These are phyloP conservation scores for Ophiostoma triangulosporum DNA, from an alignment of 2,329 filamentous ascomycete species.

Conservation along the genomic window DNA sequence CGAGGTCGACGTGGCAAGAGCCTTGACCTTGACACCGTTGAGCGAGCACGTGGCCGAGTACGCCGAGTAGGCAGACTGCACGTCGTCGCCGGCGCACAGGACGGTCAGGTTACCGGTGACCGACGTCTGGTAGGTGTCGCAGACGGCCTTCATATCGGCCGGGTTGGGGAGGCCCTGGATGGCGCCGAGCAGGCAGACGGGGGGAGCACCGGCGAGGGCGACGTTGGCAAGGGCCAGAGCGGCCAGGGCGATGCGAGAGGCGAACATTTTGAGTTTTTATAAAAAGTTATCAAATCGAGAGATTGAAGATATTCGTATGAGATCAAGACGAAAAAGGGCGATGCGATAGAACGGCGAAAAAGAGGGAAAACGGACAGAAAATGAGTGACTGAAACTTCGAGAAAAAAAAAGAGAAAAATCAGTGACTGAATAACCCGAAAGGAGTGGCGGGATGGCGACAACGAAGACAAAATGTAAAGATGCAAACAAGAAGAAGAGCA, in stretches of 20 bases:
- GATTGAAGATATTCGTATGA: neutral
- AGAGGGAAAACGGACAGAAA: neutral
- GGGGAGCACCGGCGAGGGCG: neutral
- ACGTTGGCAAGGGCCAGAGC: neutral
- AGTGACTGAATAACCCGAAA: neutral
- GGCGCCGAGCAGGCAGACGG: slow-evolving; percentile 10
- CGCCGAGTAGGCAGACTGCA: slow-evolving; percentile 5
- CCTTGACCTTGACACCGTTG: slow-evolving; percentile 4
- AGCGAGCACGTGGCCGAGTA: slow-evolving; percentile 7
- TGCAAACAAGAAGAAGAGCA: neutral
- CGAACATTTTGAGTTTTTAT: neutral
- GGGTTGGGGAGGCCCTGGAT: slow-evolving; percentile 8
- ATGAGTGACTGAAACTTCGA: neutral
- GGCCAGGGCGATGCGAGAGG: neutral
- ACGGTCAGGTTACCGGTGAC: slow-evolving; percentile 7
- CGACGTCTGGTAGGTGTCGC: slow-evolving; percentile 2
- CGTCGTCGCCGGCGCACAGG: slow-evolving; percentile 4
- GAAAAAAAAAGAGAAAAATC: slow-evolving; percentile 1
- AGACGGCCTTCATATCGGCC: slow-evolving; percentile 5
- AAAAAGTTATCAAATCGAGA: no score
- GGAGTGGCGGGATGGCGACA: neutral
- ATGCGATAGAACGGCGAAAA: neutral
- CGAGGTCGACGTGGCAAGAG: slow-evolving; percentile 2
- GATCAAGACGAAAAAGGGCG: neutral
- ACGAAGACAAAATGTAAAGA: neutral